Base-by-base conservation (phyloP, 1,284 basidiomycete genomes). In the Apiotrichum siamense region DNA sequence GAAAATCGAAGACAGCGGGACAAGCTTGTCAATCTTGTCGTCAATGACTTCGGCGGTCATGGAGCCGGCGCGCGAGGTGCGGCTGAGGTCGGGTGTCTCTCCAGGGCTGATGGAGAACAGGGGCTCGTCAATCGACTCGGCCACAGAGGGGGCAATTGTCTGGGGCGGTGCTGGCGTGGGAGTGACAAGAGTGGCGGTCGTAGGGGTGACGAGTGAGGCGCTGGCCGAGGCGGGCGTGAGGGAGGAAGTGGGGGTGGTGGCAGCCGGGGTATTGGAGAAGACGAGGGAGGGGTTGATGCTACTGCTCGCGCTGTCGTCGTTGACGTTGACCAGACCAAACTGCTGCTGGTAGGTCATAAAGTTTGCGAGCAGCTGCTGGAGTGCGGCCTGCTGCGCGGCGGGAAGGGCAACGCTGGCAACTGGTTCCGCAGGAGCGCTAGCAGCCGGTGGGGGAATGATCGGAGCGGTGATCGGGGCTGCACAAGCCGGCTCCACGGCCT, bases 1-100 rank as follows among this genome's bases (percentile, higher is more conserved):
- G 50, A 75, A 75, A 59, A 75, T 73, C 26, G 65, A 60, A 10
- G 66, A 60, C 27, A 69, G 58, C 2, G 73, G 72, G 10, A 66
- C 61, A n/a, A 73, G 62, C 43, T 62, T 54, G 25, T 69, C 68
- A 39, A 70, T 62, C 52, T 64, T 64, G 24, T 49, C 45, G 40
- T 69, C 66, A 53, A 69, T 45, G 36, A 60, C 57, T 44, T 66
- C 65, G 12, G 4, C 18, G n/a, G 43, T 52, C n/a, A 50, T 53
- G 33, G 49, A 31, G 24, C 58, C 62, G 15, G 57, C 60, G 27
- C 65, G 62, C 33, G 60, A 51, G 11, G 45, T 49, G 15, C 66
- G 62, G 38, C 45, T 35, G 32, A 44, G 44, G 21, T 25, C 39
- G 25, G 49, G 21, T 3, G 29, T 18, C 49, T 63, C 62, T 45